Percentiles rank a stretch among this genome's conserved stretches.
These are phyloP conservation scores for Lepraria neglecta DNA, from an alignment of 495 filamentous ascomycete genomes.

Conservation along the genomic window DNA sequence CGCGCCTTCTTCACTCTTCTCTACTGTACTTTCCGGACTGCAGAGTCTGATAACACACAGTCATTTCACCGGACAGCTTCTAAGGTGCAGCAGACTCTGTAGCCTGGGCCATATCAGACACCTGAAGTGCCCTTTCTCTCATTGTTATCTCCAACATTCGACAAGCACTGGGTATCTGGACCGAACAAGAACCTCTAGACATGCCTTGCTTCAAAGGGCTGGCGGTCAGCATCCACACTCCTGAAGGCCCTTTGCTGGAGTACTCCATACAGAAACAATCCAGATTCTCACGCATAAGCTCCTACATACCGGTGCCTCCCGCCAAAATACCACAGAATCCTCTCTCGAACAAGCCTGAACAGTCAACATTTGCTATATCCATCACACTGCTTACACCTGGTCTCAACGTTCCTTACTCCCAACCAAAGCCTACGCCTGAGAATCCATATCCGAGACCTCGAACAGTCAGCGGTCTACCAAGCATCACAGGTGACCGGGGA, in stretches of 20 bases:
- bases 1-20: background rate
- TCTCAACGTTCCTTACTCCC: slow-evolving; percentile 82
- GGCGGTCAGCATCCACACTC: slow-evolving; percentile 91
- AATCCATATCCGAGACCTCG: slow-evolving; percentile 73
- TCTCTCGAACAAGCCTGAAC: slow-evolving; percentile 67
- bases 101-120: too few species aligned
- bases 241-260: slow-evolving; percentile 80
- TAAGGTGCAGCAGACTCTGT: background rate
- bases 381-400: slow-evolving; percentile 90
- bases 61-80: background rate
- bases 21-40: background rate
- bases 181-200: background rate
- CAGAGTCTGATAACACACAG: background rate
- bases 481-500: slow-evolving; percentile 47
- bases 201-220: slow-evolving; percentile 99
- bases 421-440: slow-evolving; percentile 63
- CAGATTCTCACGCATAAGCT: slow-evolving; percentile 82
- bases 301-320: slow-evolving; percentile 91
- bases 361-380: slow-evolving; percentile 91
- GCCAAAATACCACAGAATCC: slow-evolving; percentile 65
- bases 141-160: background rate
- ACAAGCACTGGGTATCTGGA: background rate
- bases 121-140: too few species aligned
- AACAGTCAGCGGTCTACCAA: slow-evolving; percentile 65
- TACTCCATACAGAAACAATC: slow-evolving; percentile 93